Percentiles rank a stretch among this genome's conserved stretches.
phyloP scores from a whole-genome alignment of 257 asterid species.

The Lavandula angustifolia region DNA sequence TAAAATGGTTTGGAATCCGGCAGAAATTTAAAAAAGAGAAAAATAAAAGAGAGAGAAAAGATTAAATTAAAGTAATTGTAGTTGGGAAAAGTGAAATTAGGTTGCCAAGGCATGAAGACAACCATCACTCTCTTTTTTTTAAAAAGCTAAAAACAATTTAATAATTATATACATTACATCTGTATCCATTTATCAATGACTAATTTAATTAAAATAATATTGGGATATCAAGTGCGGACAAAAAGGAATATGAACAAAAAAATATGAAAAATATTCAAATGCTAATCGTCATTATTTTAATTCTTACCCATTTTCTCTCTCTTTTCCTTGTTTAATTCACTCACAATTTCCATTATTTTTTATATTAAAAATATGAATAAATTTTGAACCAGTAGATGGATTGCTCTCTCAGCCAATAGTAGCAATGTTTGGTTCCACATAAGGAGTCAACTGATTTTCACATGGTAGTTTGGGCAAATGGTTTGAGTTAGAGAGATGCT shows the following conservation, averaged over 20 bases:
- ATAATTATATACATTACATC: slow-evolving; percentile 40
- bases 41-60: not conserved
- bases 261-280: slow-evolving; percentile 5
- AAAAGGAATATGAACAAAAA: slow-evolving; percentile 41
- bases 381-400: not conserved
- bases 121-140: slow-evolving; percentile 50
- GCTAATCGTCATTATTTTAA: slow-evolving; percentile 24
- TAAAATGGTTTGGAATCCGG: slow-evolving; percentile 82
- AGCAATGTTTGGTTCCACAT: not conserved
- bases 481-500: not conserved
- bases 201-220: slow-evolving; percentile 21
- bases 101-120: slow-evolving; percentile 88
- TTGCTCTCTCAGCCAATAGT: slow-evolving; percentile 1
- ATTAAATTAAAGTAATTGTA: slow-evolving; percentile 41
- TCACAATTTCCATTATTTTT: not conserved
- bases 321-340: not conserved
- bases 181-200: slow-evolving; percentile 35
- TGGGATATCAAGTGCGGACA: slow-evolving; percentile 47
- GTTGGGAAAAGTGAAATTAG: slow-evolving; percentile 98
- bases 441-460: slow-evolving; percentile 1
- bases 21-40: not conserved
- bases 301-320: not conserved
- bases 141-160: slow-evolving; percentile 27
- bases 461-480: not conserved
- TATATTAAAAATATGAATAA: not conserved